phyloP scores from a whole-genome alignment of 1,139 yeast genomes.

The Yamadazyma pseudoaaseri region DNA sequence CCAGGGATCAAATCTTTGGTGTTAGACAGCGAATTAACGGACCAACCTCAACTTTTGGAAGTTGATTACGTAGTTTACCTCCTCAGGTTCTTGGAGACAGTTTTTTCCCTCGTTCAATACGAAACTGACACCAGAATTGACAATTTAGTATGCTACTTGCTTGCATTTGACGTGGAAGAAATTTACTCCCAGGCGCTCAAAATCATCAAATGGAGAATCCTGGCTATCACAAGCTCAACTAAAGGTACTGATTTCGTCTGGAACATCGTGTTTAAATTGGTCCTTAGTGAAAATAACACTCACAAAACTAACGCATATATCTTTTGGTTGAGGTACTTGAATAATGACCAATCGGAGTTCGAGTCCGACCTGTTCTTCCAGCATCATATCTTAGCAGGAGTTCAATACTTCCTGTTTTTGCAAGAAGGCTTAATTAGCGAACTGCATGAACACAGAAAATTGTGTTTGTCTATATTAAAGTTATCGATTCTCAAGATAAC shows the following conservation, averaged over 20 bases:
- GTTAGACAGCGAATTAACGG: conserved; percentile 1
- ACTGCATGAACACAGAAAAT: conserved; percentile 71
- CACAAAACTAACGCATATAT: conserved; percentile 47
- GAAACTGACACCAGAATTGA: conserved; percentile 9
- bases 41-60: background rate
- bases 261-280: conserved; percentile 41
- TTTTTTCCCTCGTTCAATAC: conserved; percentile 6
- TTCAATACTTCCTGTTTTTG: conserved; percentile 56
- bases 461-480: conserved; percentile 66
- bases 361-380: conserved; percentile 26
- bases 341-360: conserved; percentile 17
- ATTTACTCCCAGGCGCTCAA: conserved; percentile 36
- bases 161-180: conserved; percentile 22
- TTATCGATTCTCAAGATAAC: conserved; percentile 52
- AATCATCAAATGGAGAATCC: conserved; percentile 50
- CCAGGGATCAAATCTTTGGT: conserved; percentile 16
- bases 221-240: conserved; percentile 23
- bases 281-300: conserved; percentile 23
- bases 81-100: conserved; percentile 11
- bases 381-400: conserved; percentile 27
- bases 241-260: conserved; percentile 33
- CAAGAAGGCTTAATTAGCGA: conserved; percentile 57
- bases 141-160: conserved; percentile 11
- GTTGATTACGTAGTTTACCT: conserved; percentile 12
- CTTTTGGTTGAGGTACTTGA: conserved; percentile 56